Conservation (phyloP, 148 eudicot genomes). For the Fagopyrum esculentum region DNA sequence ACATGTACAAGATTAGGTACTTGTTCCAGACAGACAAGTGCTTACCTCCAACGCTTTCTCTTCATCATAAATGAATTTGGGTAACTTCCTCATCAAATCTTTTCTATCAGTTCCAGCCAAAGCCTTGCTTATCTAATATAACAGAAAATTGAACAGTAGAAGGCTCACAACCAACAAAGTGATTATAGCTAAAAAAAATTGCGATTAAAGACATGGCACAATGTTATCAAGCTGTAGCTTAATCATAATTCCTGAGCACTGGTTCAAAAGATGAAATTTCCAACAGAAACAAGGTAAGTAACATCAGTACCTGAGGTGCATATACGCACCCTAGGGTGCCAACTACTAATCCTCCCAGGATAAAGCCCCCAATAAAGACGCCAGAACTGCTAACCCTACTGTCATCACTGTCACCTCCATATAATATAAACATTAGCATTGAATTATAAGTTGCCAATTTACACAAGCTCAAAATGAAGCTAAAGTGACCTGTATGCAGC, state of each 20-base stretch:
- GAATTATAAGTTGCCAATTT: neutral
- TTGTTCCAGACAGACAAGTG: neutral
- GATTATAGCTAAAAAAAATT: conserved; percentile 4
- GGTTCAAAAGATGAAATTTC: neutral
- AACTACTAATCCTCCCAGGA: conserved; percentile 78
- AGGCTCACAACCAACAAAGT: conserved; percentile 10
- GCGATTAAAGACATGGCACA: neutral
- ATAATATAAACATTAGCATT: neutral
- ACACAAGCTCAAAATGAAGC: neutral
- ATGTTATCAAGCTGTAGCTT: neutral
- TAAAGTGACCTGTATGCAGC: conserved; percentile 61
- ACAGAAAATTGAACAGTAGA: neutral
- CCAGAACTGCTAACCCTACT: conserved; percentile 53
- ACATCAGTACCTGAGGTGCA: conserved; percentile 74
- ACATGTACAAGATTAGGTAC: neutral
- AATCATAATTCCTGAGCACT: neutral
- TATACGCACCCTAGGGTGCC: conserved; percentile 71
- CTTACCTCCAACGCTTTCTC: conserved; percentile 86
- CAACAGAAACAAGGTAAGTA: neutral
- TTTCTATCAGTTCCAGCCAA: conserved; percentile 73
- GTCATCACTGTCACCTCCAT: conserved; percentile 41
- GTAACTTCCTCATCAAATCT: conserved; percentile 71
- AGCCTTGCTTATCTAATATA: conserved; percentile 72
- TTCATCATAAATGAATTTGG: conserved; percentile 79
- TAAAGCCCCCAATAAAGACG: conserved; percentile 67